Base-by-base conservation (phyloP, 805 yeast species). In the Vanderwaltozyma polyspora region DNA sequence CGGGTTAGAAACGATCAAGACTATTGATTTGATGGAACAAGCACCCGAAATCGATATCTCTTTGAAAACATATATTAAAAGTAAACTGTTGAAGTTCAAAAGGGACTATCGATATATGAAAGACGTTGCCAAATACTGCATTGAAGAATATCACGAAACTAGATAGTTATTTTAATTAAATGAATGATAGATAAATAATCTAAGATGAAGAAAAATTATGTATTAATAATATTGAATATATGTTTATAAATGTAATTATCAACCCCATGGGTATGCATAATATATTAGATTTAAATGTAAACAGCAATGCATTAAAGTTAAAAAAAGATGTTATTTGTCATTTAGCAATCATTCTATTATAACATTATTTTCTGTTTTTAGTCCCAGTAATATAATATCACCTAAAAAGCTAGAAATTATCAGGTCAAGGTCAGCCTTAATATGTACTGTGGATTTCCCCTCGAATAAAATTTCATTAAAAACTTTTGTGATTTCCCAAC, bases 401-500 rank as follows among this genome's bases (percentile, higher is more conserved):
- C 59, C 60, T 12, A 55, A 25, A 4, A 41, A 33, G 19, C 52
- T 49, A 3, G 39, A 37, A 1, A 49, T 30, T 28, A 52, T 44
- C 5, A 55, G 31, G 36, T 55, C 60, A 6, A 53, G 26, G 8
- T 37, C 32, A 11, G 48, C 46, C 7, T 39, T 38, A n/a, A 54
- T 41, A 27, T 40, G 41, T 2, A 54, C 48, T 9, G 19, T 19
- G 1, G 68, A 58, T n/a, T 55, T 47, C 0, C 77, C 77, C 3
- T 38, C 36, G 6, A 52, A 37, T 17, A 72, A 34, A 2, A 72
- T 54, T 25, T 64, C 64, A 28, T 61, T 59, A n/a, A 67, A 50
- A 10, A 72, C 66, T 28, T 54, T 46, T 0, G 69, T 60, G 37
- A 72, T 64, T 23, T 60, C 62, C 3, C 57, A 34, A 22, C 59